Percentiles rank a stretch among this genome's conserved stretches.
phyloP scores from a whole-genome alignment of 2,329 filamentous ascomycete genomes.

The Albifimbria verrucaria region DNA sequence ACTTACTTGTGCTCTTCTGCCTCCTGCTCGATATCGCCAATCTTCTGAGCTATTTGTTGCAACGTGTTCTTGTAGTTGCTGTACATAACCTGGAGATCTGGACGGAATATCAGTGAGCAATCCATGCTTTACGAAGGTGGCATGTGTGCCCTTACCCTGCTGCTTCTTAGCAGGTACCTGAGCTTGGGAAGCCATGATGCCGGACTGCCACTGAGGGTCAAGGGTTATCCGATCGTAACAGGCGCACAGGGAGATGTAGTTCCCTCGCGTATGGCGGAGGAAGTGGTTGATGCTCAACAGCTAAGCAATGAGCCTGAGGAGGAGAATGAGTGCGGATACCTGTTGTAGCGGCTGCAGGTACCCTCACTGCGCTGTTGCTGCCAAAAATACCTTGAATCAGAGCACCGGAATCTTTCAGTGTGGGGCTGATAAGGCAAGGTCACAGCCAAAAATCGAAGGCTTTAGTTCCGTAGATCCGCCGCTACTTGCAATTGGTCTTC shows the following conservation, averaged over 20 bases:
- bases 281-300: not conserved
- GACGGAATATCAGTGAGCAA: not conserved
- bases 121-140: slow-evolving; percentile 10
- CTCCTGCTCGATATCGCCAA: slow-evolving; percentile 96
- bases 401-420: not conserved
- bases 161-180: slow-evolving; percentile 65
- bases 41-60: slow-evolving; percentile 92
- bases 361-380: not conserved
- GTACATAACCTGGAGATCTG: slow-evolving; percentile 79
- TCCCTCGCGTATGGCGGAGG: not conserved
- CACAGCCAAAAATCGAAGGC: too few species aligned
- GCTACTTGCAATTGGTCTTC: too few species aligned
- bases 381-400: not conserved
- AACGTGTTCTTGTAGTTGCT: slow-evolving; percentile 74
- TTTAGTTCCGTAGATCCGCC: not conserved
- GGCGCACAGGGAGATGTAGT: not conserved
- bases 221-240: too few species aligned
- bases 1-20: slow-evolving; percentile 96
- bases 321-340: not conserved
- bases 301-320: not conserved
- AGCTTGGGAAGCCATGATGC: slow-evolving; percentile 42
- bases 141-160: slow-evolving; percentile 52
- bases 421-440: too few species aligned
- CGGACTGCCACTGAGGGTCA: not conserved
- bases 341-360: not conserved